phyloP scores from a whole-genome alignment of 192 early-diverging fungal species.

The Entrophospora sp. region DNA sequence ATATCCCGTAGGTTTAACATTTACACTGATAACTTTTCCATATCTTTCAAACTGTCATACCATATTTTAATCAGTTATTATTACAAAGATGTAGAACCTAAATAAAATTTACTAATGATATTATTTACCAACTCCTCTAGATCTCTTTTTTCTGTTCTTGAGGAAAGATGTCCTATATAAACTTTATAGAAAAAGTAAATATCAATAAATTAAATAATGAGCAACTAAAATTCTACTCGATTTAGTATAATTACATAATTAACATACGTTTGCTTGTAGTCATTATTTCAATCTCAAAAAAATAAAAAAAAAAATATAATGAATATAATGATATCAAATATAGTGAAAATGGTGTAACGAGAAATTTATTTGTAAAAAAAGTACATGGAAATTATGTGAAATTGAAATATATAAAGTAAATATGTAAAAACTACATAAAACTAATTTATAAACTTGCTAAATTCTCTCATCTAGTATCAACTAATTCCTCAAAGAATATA shows the following conservation, averaged over 20 bases:
- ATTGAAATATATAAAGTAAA: no score
- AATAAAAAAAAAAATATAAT: neutral
- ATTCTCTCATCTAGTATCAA: no score
- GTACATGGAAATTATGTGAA: no score
- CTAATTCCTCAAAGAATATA: no score
- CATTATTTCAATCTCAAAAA: no score
- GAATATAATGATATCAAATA: neutral
- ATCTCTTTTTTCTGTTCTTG: conserved; percentile 40
- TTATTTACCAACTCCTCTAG: conserved; percentile 46
- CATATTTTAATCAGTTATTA: neutral
- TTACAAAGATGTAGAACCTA: neutral
- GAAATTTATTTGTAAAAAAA: neutral
- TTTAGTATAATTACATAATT: no score
- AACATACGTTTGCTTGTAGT: no score
- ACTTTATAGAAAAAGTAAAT: no score
- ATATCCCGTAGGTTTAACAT: conserved; percentile 45
- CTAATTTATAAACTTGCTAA: no score
- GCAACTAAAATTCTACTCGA: no score
- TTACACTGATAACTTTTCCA: conserved; percentile 39
- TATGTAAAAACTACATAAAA: no score
- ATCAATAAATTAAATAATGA: no score
- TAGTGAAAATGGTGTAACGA: neutral
- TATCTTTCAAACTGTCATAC: conserved; percentile 40
- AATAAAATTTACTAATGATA: neutral
- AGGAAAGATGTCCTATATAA: conserved; percentile 43